Evolutionary conservation across 2,329 filamentous ascomycete species (phyloP).

Genomic region (Fonsecaea erecta): DNA sequence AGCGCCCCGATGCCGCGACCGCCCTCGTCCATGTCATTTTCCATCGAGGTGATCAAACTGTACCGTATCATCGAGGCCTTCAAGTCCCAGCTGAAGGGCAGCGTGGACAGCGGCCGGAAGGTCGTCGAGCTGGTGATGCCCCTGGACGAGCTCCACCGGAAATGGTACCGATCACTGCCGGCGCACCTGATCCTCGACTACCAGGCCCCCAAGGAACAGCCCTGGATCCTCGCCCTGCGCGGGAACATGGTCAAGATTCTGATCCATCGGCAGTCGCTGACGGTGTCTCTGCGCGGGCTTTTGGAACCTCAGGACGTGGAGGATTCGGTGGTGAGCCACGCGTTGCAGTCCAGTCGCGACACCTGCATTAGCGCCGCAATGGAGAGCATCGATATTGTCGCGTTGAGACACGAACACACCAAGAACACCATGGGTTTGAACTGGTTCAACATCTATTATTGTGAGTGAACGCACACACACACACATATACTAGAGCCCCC

Average conservation of each 20-base stretch:
- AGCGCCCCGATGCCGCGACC: neutral
- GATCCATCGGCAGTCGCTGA: neutral
- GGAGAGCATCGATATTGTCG: constrained; percentile 1
- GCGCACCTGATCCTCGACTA: neutral
- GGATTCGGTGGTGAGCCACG: neutral
- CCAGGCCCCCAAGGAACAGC: neutral
- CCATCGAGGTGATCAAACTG: constrained; percentile 3
- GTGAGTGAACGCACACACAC: neutral
- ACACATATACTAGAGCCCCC: no score
- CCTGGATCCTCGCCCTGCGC: constrained; percentile 3
- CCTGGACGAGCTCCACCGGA: neutral
- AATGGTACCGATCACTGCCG: neutral
- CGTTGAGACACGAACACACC: constrained; percentile 1
- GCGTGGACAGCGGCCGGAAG: neutral
- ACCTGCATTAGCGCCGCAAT: neutral
- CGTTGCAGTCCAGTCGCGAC: neutral
- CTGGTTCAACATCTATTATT: constrained; percentile 9
- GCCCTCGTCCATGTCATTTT: constrained; percentile 2
- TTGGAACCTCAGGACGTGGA: neutral
- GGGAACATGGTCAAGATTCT: constrained; percentile 7
- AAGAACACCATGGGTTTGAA: neutral
- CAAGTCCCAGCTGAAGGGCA: neutral
- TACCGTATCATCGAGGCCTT: constrained; percentile 1
- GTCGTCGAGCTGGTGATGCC: constrained; percentile 2
- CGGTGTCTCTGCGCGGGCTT: neutral